Evolutionary conservation across 805 yeast genomes (phyloP).

Genomic region (Candida koratica): DNA sequence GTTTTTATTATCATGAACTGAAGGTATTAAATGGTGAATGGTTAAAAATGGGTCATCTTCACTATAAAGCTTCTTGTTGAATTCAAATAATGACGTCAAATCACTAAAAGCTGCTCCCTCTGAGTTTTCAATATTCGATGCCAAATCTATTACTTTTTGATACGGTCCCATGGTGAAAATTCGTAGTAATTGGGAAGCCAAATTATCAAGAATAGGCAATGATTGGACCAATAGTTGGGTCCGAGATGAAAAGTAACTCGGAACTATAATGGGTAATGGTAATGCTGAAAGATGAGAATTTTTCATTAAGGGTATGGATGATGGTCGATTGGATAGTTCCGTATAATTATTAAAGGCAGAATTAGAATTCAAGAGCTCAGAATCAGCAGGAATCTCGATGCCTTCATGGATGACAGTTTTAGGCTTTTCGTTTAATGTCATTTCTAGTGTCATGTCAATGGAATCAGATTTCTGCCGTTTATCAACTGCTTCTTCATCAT

Average conservation of each 20-base stretch:
- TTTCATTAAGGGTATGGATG: slow-evolving; percentile 30
- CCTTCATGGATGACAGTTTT: slow-evolving; percentile 21
- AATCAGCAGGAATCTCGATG: slow-evolving; percentile 34
- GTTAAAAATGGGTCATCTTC: slow-evolving; percentile 70
- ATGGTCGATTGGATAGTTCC: slow-evolving; percentile 37
- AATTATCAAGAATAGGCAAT: slow-evolving; percentile 73
- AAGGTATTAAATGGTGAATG: slow-evolving; percentile 67
- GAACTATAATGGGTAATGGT: slow-evolving; percentile 56
- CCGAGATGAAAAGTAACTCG: slow-evolving; percentile 53
- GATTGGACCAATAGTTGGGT: slow-evolving; percentile 64
- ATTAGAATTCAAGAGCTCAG: slow-evolving; percentile 39
- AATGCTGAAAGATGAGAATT: slow-evolving; percentile 57
- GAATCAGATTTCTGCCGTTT: slow-evolving; percentile 2
- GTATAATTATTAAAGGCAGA: slow-evolving; percentile 41
- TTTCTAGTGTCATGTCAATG: slow-evolving; percentile 19
- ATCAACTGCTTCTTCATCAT: slow-evolving; percentile 5
- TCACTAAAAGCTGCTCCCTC: slow-evolving; percentile 65
- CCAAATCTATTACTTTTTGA: slow-evolving; percentile 68
- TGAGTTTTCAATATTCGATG: slow-evolving; percentile 60
- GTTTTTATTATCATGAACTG: slow-evolving; percentile 55
- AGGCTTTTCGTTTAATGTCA: slow-evolving; percentile 12
- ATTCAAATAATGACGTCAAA: slow-evolving; percentile 72
- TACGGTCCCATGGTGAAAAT: slow-evolving; percentile 70
- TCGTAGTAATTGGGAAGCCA: slow-evolving; percentile 75
- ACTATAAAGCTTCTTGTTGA: slow-evolving; percentile 65